Evolutionary conservation across 306 rosid species (phyloP).

Genomic region (Rosa multiflora): DNA sequence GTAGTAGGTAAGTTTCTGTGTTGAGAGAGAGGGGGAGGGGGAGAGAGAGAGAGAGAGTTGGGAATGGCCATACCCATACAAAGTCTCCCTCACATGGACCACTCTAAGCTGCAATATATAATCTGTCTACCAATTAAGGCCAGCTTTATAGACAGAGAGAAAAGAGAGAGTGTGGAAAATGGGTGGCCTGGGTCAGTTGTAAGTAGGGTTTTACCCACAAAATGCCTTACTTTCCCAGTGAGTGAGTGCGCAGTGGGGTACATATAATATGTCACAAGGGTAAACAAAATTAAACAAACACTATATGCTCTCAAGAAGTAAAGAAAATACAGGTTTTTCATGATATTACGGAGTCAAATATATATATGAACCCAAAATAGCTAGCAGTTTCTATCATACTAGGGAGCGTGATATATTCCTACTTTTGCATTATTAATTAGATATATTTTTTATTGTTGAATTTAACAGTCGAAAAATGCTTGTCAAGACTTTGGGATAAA

Average conservation of each 20-base stretch:
- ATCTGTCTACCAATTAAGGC: slow-evolving; percentile 31
- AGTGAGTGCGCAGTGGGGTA: slow-evolving; percentile 83
- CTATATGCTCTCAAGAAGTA: not conserved
- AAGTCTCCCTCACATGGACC: slow-evolving; percentile 58
- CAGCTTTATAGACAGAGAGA: slow-evolving; percentile 67
- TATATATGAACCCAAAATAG: too few relatives aligned
- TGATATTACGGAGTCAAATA: too few relatives aligned
- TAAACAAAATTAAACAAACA: slow-evolving; percentile 23
- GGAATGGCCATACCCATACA: slow-evolving; percentile 32
- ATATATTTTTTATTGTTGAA: not conserved
- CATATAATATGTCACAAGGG: slow-evolving; percentile 44
- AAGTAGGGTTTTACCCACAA: slow-evolving; percentile 56
- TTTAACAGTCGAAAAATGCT: not conserved
- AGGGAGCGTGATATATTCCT: not conserved
- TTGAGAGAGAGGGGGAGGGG: slow-evolving; percentile 19
- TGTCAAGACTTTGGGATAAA: not conserved
- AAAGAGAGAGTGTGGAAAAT: slow-evolving; percentile 1
- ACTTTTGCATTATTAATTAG: not conserved
- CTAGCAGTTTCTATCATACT: not conserved
- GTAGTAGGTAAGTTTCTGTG: not conserved
- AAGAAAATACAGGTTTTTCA: not conserved
- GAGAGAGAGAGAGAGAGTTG: not conserved
- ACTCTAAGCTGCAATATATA: slow-evolving; percentile 55
- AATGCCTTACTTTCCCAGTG: slow-evolving; percentile 55
- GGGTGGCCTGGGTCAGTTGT: slow-evolving; percentile 6